Evolutionary conservation across 768 basidiomycete species (phyloP).

Genomic region (Plicaturopsis crispa): DNA sequence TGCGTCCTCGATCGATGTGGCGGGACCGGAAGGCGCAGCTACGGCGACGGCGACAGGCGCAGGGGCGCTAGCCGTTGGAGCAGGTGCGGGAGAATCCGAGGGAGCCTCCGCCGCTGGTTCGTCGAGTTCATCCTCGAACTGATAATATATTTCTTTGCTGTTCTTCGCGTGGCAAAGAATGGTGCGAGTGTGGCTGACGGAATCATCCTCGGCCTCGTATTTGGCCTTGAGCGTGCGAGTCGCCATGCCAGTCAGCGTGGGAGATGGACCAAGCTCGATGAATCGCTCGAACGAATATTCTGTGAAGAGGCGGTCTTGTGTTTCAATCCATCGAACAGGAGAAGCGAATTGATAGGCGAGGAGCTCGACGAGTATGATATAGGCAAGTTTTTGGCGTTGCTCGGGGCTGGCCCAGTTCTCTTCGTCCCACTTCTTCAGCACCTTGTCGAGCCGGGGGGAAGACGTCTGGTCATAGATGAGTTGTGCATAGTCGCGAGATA

Average conservation of each 20-base stretch:
- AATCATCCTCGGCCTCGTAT: conserved; percentile 87
- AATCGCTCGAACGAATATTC: conserved; percentile 85
- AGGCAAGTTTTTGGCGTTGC: conserved; percentile 90
- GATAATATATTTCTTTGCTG: conserved; percentile 94
- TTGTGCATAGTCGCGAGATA: conserved; percentile 83
- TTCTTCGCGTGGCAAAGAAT: conserved; percentile 96
- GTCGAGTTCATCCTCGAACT: conserved; percentile 82
- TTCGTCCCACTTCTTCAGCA: conserved; percentile 90
- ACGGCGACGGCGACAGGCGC: conserved; percentile 33
- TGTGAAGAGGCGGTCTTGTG: conserved; percentile 90
- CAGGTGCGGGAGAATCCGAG: conserved; percentile 26
- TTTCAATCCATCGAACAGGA: conserved; percentile 99
- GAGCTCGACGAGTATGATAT: conserved; percentile 93
- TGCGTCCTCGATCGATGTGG: conserved; percentile 75
- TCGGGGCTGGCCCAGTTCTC: conserved; percentile 78
- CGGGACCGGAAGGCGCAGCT: conserved; percentile 51
- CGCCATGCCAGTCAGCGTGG: conserved; percentile 94
- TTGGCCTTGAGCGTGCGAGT: conserved; percentile 85
- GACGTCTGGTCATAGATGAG: conserved; percentile 95
- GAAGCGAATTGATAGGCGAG: conserved; percentile 98
- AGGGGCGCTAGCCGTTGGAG: conserved; percentile 32
- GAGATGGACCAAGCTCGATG: conserved; percentile 94
- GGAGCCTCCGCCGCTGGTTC: conserved; percentile 29
- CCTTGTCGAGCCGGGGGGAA: conserved; percentile 90
- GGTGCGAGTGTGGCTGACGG: conserved; percentile 64